A percentile compares a stretch with the other conserved stretches of the same genome.
These are phyloP conservation scores for Phlegmacium glaucopus DNA, from an alignment of 768 basidiomycete species.

Conservation along the genomic window DNA sequence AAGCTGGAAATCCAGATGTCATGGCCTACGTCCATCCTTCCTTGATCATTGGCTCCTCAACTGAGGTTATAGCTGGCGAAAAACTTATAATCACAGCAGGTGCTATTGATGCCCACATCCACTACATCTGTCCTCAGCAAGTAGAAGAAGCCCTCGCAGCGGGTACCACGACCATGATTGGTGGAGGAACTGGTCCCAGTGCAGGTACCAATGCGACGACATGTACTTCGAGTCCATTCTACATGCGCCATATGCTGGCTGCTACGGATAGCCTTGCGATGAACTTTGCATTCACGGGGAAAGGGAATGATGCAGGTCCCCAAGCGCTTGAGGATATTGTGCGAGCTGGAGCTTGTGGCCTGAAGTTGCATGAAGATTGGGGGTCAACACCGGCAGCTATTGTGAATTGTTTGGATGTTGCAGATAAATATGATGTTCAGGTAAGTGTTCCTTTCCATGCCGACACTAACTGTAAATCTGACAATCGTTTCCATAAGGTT, in stretches of 20 bases:
- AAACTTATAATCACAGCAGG: conserved; percentile 93
- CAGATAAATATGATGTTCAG: conserved; percentile 92
- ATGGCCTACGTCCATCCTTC: conserved; percentile 75
- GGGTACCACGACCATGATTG: conserved; percentile 92
- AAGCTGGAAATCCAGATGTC: conserved; percentile 93
- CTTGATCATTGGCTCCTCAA: conserved; percentile 84
- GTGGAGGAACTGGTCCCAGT: conserved; percentile 93
- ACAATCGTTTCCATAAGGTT: conserved; percentile 37
- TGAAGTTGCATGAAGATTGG: conserved; percentile 99
- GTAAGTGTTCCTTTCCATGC: conserved; percentile 33
- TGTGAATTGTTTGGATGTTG: conserved; percentile 71
- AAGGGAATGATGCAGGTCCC: conserved; percentile 87
- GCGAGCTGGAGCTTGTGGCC: conserved; percentile 77
- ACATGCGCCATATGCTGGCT: conserved; percentile 86
- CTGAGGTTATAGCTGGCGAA: conserved; percentile 95
- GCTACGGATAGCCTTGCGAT: conserved; percentile 89
- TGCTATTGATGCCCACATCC: conserved; percentile 87
- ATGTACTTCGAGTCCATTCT: conserved; percentile 88
- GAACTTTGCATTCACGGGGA: conserved; percentile 95
- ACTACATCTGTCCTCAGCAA: conserved; percentile 94
- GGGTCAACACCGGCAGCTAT: conserved; percentile 87
- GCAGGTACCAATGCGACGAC: conserved; percentile 92
- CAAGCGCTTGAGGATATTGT: conserved; percentile 77
- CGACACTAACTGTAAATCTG: background rate
- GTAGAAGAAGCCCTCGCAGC: conserved; percentile 80